Base-by-base conservation (phyloP, 306 rosid genomes). In the Malus orientalis region DNA sequence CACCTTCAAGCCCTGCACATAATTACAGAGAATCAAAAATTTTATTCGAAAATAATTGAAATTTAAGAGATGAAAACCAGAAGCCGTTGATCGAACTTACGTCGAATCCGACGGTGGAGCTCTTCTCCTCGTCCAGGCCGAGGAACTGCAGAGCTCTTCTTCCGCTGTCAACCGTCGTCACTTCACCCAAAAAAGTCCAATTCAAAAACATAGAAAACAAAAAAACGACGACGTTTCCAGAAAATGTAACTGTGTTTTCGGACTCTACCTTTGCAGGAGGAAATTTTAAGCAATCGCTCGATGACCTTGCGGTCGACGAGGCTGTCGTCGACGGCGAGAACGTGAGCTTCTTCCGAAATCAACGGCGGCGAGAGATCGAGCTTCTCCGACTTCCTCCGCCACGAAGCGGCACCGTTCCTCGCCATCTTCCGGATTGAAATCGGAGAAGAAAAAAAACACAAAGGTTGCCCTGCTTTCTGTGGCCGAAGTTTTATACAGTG, bases 111-210 rank as follows among this genome's bases (percentile, higher is more conserved):
- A 81, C 93, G 23, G 97, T 76, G 78, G 91, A 53, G n/a, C 65
- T 89, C 70, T 83, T 85, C 81, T 90, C 90, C 8, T 83, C 88
- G 61, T 90, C 92, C 64, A 92, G 79, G 2, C 97, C 99, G 36
- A 95, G 87, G 58, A 86, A 89, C 71, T 95, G 97, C 79, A 95
- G 82, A 68, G 99, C 99, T 80, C 97, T 84, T 27, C 82, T 83
- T 69, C 99, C 99, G 74, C 99, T 95, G 81, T 95, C 99, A 51
- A 95, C 99, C 0, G 96, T 91, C 59, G 99, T 95, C 45, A 95
- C 99, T 95, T 88, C 8, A 32, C 45, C 40, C 55, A 15, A 76
- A 53, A 32, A 78, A 45, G 18, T 47, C 75, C 45, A 72, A 33
- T 3, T 54, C 36, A 59, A 79, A 64, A 67, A 36, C 69, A 70